A percentile compares a stretch with the other conserved stretches of the same genome.
Conservation (phyloP, 1,284 basidiomycete species). For the Vanrija humicola region DNA sequence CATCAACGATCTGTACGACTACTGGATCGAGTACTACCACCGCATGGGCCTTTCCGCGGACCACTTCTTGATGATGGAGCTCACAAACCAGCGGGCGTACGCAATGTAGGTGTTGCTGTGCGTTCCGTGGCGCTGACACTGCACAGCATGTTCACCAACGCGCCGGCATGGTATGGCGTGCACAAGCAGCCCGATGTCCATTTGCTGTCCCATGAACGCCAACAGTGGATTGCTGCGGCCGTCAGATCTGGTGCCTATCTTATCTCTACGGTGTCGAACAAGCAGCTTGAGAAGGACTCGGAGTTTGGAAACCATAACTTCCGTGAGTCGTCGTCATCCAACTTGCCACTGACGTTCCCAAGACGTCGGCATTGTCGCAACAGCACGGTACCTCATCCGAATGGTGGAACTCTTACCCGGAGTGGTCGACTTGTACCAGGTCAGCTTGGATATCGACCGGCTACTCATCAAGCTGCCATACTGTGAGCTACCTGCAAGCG, state of each 20-base stretch:
- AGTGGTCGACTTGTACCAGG: conserved; percentile 9
- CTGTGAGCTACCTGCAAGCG: background rate
- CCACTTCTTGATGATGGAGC: conserved; percentile 24
- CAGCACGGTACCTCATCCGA: conserved; percentile 19
- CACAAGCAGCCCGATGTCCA: conserved; percentile 9
- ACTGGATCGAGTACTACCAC: conserved; percentile 23
- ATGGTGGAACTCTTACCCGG: conserved; percentile 18
- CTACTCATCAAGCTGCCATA: conserved; percentile 15
- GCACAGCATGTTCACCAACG: conserved; percentile 8
- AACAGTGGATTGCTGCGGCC: conserved; percentile 10
- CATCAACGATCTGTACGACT: conserved; percentile 14
- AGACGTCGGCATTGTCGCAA: conserved; percentile 19
- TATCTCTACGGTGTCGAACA: conserved; percentile 8
- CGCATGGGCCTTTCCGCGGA: conserved; percentile 7
- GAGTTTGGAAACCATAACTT: conserved; percentile 20
- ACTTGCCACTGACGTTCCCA: background rate
- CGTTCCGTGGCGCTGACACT: background rate
- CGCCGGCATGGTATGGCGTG: conserved; percentile 14
- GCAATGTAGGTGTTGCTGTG: background rate
- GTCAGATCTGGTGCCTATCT: conserved; percentile 10
- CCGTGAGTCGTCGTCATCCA: background rate
- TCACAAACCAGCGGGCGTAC: conserved; percentile 15
- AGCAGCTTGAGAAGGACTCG: conserved; percentile 15
- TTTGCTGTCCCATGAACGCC: conserved; percentile 8
- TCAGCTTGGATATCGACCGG: conserved; percentile 18